Evolutionary conservation across 768 basidiomycete genomes (phyloP).

Genomic region (Boletus coccyginus): DNA sequence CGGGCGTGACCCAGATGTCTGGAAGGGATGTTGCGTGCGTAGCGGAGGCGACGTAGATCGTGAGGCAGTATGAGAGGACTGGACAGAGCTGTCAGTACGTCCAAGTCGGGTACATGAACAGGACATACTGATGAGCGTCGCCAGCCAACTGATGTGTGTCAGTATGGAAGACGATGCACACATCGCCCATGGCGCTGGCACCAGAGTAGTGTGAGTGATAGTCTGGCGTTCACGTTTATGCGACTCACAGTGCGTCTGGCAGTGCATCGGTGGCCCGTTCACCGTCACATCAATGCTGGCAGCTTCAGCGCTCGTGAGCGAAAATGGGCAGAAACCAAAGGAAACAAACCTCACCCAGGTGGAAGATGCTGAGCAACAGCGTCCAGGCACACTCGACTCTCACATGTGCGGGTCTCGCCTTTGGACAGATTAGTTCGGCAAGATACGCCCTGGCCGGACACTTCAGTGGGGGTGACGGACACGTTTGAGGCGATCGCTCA

Average conservation of each 20-base stretch:
- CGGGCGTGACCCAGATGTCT: constrained; percentile 50
- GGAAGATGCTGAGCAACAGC: constrained; percentile 43
- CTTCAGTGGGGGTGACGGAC: neutral
- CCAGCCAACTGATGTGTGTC: constrained; percentile 48
- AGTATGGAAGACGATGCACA: constrained; percentile 50
- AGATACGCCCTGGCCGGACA: constrained; percentile 27
- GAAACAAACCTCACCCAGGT: constrained; percentile 43
- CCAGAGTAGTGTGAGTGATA: constrained; percentile 5
- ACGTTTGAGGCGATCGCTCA: constrained; percentile 19
- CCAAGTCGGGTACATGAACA: neutral
- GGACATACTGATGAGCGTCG: constrained; percentile 44
- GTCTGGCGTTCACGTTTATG: neutral
- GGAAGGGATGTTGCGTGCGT: constrained; percentile 43
- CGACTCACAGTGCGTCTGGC: constrained; percentile 34
- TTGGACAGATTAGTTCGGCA: constrained; percentile 36
- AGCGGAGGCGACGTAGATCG: constrained; percentile 45
- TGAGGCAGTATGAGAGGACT: constrained; percentile 57
- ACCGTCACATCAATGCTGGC: constrained; percentile 48
- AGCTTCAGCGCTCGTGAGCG: constrained; percentile 32
- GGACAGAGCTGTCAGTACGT: constrained; percentile 1
- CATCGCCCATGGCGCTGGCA: constrained; percentile 38
- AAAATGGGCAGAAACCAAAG: neutral
- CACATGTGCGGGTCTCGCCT: constrained; percentile 40
- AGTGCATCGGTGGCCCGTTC: constrained; percentile 39
- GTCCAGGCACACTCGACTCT: constrained; percentile 59